Conservation (phyloP, 768 basidiomycete species). For the Rhizopogon vesiculosus region DNA sequence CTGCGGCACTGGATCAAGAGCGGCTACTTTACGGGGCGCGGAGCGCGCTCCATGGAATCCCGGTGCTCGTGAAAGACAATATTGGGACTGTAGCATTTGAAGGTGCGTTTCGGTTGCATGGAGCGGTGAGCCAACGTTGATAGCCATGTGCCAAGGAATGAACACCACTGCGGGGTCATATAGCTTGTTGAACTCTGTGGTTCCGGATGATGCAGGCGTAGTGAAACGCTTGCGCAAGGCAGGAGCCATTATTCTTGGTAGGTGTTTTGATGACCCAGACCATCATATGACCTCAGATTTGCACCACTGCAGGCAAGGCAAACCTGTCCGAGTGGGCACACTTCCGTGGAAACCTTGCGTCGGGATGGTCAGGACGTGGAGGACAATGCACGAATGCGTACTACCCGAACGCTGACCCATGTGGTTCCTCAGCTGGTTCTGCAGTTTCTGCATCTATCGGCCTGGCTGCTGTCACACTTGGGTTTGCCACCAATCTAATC, state of each 20-base stretch:
- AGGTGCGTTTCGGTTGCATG: slow-evolving; percentile 7
- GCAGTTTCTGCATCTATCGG: slow-evolving; percentile 51
- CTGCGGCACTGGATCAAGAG: slow-evolving; percentile 29
- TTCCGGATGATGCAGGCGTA: slow-evolving; percentile 30
- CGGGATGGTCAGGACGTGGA: slow-evolving; percentile 55
- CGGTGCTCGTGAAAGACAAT: slow-evolving; percentile 32
- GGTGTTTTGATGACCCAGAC: background rate
- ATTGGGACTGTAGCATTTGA: slow-evolving; percentile 26
- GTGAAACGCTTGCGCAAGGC: slow-evolving; percentile 26
- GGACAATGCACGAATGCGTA: slow-evolving; percentile 50
- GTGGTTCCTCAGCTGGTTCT: slow-evolving; percentile 58
- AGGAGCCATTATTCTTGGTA: slow-evolving; percentile 31
- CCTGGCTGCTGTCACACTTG: slow-evolving; percentile 42
- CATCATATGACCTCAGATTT: background rate
- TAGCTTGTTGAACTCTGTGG: slow-evolving; percentile 28
- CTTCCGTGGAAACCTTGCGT: slow-evolving; percentile 39
- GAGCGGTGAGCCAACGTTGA: background rate
- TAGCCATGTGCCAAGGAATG: slow-evolving; percentile 24
- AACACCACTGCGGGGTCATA: slow-evolving; percentile 38
- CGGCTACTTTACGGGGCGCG: slow-evolving; percentile 22
- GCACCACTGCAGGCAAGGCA: slow-evolving; percentile 39
- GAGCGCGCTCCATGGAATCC: slow-evolving; percentile 34
- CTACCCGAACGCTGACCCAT: slow-evolving; percentile 47
- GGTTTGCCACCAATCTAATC: slow-evolving; percentile 10
- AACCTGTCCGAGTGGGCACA: slow-evolving; percentile 53